Evolutionary conservation across 495 filamentous ascomycete genomes (phyloP).

Genomic region (Aspergillus hancockii): DNA sequence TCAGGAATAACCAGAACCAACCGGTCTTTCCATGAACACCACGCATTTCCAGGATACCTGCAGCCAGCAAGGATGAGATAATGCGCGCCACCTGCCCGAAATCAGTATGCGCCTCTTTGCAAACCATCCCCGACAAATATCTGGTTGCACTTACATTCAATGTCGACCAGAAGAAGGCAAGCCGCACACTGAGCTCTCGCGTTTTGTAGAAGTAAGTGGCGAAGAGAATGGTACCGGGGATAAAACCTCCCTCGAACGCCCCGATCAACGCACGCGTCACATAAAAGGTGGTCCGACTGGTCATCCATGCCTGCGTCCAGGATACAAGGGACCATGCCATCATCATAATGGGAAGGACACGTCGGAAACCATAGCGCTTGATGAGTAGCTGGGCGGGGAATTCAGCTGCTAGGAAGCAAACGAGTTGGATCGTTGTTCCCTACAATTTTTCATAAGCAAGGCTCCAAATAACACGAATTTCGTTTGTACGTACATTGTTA

Average conservation of each 20-base stretch:
- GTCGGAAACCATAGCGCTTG: constrained; percentile 30
- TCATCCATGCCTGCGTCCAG: constrained; percentile 40
- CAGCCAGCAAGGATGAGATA: constrained; percentile 53
- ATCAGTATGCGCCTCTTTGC: neutral
- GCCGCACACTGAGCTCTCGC: constrained; percentile 48
- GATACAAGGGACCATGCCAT: constrained; percentile 50
- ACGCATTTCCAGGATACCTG: constrained; percentile 53
- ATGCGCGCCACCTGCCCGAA: constrained; percentile 40
- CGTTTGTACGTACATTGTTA: constrained; percentile 26
- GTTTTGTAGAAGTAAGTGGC: constrained; percentile 56
- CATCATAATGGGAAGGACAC: constrained; percentile 35
- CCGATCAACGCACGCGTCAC: constrained; percentile 35
- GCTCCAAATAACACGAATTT: neutral
- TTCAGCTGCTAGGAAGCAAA: constrained; percentile 35
- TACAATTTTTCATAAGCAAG: neutral
- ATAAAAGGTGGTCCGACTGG: constrained; percentile 37
- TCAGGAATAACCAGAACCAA: constrained; percentile 59
- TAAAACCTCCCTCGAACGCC: constrained; percentile 49
- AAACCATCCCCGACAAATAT: neutral
- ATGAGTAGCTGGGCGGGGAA: constrained; percentile 37
- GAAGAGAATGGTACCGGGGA: constrained; percentile 52
- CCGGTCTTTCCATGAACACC: constrained; percentile 46
- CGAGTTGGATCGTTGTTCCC: constrained; percentile 35
- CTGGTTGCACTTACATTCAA: constrained; percentile 34
- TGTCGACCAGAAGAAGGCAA: constrained; percentile 57